Percentiles rank a stretch among this genome's conserved stretches.
Conservation (phyloP, 2,329 filamentous ascomycete species). For the Diaporthe humulicola region DNA sequence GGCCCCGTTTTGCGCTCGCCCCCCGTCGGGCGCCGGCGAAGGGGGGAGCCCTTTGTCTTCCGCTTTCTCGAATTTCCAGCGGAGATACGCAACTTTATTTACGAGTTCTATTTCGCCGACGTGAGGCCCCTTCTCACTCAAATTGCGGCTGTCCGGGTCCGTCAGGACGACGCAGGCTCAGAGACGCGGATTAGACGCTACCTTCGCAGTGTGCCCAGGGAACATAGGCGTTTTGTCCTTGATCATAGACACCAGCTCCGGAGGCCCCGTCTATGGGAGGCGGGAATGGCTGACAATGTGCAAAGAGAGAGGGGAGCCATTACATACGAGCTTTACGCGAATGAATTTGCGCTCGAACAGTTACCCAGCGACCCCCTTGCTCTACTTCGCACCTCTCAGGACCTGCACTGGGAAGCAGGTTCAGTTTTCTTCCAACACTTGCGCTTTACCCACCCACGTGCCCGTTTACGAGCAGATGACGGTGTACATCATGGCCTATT, state of each 20-base stretch:
- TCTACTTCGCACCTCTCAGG: too few relatives aligned
- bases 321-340: too few relatives aligned
- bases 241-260: background rate
- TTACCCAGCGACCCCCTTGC: too few relatives aligned
- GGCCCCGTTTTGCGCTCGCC: too few relatives aligned
- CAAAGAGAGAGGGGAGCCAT: too few relatives aligned
- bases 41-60: background rate
- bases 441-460: too few relatives aligned
- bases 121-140: background rate
- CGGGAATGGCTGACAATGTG: too few relatives aligned
- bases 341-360: too few relatives aligned
- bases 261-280: background rate
- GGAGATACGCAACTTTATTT: background rate
- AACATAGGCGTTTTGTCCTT: background rate
- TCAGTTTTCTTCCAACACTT: too few relatives aligned
- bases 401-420: too few relatives aligned
- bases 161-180: background rate
- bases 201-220: background rate
- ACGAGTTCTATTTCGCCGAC: background rate
- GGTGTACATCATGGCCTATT: too few relatives aligned
- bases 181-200: background rate
- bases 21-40: background rate
- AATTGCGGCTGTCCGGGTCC: slow-evolving; percentile 4
- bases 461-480: too few relatives aligned
- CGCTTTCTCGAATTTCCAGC: background rate